Percentiles rank a stretch among this genome's conserved stretches.
phyloP scores from a whole-genome alignment of 2,329 filamentous ascomycete genomes.

The Beauveria caledonica region DNA sequence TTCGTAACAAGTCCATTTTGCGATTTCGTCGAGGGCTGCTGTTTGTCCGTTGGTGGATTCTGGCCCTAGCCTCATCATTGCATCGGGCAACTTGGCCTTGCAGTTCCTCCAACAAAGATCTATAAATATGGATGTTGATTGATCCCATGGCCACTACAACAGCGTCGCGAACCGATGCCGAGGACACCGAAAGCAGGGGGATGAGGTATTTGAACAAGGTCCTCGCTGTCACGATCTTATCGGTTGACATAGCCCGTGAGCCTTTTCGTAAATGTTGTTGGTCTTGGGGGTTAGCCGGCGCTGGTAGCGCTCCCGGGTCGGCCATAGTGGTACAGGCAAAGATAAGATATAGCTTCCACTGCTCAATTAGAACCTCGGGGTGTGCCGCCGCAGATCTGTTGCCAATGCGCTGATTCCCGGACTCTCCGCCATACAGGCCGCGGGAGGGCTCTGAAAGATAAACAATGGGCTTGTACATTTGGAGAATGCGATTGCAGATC shows the following conservation, averaged over 20 bases:
- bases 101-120: constrained; percentile 79
- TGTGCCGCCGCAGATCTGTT: constrained; percentile 59
- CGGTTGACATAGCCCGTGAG: constrained; percentile 59
- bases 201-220: constrained; percentile 89
- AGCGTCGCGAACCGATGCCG: constrained; percentile 75
- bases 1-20: constrained; percentile 78
- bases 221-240: constrained; percentile 79
- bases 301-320: constrained; percentile 57
- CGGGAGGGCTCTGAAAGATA: constrained; percentile 66
- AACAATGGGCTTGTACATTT: constrained; percentile 84
- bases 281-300: constrained; percentile 34
- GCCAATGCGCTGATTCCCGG: constrained; percentile 42
- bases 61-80: constrained; percentile 78
- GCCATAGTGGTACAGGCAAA: constrained; percentile 95
- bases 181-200: constrained; percentile 72
- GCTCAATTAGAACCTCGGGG: constrained; percentile 83
- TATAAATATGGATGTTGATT: constrained; percentile 90
- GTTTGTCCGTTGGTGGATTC: constrained; percentile 77
- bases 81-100: constrained; percentile 80
- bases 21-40: constrained; percentile 76
- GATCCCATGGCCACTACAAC: constrained; percentile 88
- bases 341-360: constrained; percentile 96
- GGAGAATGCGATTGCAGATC: constrained; percentile 82
- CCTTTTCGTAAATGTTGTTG: constrained; percentile 72
- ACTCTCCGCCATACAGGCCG: constrained; percentile 54